Percentiles rank a stretch among this genome's conserved stretches.
phyloP scores from a whole-genome alignment of 208 protist species.

The Leishmania amazonensis region DNA sequence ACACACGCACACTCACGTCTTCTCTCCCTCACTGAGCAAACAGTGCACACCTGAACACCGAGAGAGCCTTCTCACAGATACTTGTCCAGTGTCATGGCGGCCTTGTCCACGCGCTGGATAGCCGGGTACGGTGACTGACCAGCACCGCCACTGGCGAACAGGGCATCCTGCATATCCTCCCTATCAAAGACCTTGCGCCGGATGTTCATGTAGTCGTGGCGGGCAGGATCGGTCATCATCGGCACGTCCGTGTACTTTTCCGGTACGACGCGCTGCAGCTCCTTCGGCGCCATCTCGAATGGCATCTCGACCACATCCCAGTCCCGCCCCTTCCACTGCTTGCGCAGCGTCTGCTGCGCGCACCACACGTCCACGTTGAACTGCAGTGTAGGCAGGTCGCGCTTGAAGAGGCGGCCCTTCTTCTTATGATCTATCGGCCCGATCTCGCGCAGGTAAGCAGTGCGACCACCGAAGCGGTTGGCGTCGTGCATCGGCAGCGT shows the following conservation, averaged over 20 bases:
- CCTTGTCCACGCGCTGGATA: constrained; percentile 52
- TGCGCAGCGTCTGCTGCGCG: constrained; percentile 88
- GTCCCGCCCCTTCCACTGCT: constrained; percentile 88
- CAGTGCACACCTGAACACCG: not conserved
- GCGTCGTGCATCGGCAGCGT: constrained; percentile 86
- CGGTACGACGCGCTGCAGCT: constrained; percentile 86
- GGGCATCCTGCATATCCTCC: constrained; percentile 64
- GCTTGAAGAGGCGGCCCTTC: constrained; percentile 80
- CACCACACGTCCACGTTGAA: constrained; percentile 91
- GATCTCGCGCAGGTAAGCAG: constrained; percentile 84
- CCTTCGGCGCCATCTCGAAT: constrained; percentile 71
- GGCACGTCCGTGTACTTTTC: constrained; percentile 90
- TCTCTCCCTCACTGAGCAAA: not conserved
- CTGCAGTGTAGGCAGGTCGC: constrained; percentile 70
- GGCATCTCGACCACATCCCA: constrained; percentile 91
- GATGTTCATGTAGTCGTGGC: constrained; percentile 79
- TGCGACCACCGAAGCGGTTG: constrained; percentile 85
- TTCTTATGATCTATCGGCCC: constrained; percentile 80
- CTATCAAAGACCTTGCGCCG: constrained; percentile 84
- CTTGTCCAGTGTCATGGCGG: constrained; percentile 80
- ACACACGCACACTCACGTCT: not conserved
- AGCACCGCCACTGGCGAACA: constrained; percentile 45
- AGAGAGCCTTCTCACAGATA: constrained; percentile 46
- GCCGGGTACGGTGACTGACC: constrained; percentile 54
- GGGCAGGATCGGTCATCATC: constrained; percentile 58